Conservation (phyloP, 2,329 filamentous ascomycete species). For the Podosphaera xanthii region DNA sequence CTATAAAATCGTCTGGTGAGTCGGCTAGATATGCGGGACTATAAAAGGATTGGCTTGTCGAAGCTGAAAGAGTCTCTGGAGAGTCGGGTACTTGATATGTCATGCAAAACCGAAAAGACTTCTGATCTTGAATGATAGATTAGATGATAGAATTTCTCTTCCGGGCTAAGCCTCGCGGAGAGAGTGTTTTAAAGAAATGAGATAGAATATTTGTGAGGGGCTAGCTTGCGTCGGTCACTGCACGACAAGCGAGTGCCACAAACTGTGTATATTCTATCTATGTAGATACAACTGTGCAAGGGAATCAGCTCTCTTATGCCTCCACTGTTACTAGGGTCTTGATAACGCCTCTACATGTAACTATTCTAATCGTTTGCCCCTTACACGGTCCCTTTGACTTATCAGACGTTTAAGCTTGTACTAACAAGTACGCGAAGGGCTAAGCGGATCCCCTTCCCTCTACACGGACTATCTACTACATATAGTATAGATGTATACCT, state of each 20-base stretch:
- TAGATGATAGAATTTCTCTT: neutral
- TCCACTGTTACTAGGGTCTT: too few species aligned
- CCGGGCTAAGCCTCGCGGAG: neutral
- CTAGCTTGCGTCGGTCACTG: neutral
- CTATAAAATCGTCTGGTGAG: too few species aligned
- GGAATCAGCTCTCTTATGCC: neutral
- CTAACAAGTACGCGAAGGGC: too few species aligned
- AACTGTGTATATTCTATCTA: neutral
- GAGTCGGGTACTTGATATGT: neutral
- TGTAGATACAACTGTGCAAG: neutral
- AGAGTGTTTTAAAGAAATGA: neutral
- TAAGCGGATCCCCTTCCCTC: too few species aligned
- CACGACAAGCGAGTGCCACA: neutral
- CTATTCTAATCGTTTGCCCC: too few species aligned
- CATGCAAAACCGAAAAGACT: neutral
- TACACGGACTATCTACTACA: too few species aligned
- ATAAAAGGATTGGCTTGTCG: too few species aligned
- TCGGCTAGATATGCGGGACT: too few species aligned
- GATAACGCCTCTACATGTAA: too few species aligned
- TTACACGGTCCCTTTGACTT: too few species aligned
- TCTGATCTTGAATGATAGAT: neutral
- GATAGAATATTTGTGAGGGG: neutral
- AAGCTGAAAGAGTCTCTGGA: neutral
- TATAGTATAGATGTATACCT: too few species aligned
- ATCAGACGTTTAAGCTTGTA: too few species aligned